phyloP scores from a whole-genome alignment of 192 early-diverging fungal species.

The Gonapodya prolifera region DNA sequence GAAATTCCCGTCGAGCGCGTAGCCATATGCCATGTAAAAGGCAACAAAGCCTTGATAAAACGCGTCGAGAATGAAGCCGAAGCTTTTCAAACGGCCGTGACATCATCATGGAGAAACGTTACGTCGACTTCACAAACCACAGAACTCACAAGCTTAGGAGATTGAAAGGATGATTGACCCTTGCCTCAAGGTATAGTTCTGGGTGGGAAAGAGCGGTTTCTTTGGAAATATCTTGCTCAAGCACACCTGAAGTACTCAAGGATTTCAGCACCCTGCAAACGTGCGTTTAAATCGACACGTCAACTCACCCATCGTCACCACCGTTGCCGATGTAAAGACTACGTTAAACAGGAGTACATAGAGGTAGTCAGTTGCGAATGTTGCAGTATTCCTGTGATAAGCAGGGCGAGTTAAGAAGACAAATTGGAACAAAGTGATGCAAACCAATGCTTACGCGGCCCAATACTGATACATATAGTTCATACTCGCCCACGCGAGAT shows the following conservation, averaged over 20 bases:
- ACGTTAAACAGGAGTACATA: background rate
- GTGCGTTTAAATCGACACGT: background rate
- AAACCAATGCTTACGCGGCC: background rate
- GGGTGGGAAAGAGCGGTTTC: background rate
- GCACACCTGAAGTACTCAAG: background rate
- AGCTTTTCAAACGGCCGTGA: background rate
- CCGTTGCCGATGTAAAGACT: background rate
- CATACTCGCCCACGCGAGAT: conserved; percentile 53
- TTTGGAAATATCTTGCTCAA: background rate
- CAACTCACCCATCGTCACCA: background rate
- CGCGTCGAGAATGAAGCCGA: background rate
- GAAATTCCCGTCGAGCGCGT: background rate
- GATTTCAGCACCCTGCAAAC: background rate
- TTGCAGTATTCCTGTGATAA: background rate
- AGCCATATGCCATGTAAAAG: background rate
- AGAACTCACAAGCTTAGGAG: background rate
- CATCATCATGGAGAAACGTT: background rate
- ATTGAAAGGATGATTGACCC: background rate
- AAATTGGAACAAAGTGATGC: background rate
- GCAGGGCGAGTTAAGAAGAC: background rate
- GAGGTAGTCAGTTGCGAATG: background rate
- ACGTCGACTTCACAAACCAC: background rate
- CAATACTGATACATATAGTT: background rate
- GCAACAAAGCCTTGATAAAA: background rate
- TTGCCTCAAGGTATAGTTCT: background rate